These are phyloP conservation scores for Panaeolus cyanescens DNA, from an alignment of 768 basidiomycete genomes.

Conservation along the genomic window DNA sequence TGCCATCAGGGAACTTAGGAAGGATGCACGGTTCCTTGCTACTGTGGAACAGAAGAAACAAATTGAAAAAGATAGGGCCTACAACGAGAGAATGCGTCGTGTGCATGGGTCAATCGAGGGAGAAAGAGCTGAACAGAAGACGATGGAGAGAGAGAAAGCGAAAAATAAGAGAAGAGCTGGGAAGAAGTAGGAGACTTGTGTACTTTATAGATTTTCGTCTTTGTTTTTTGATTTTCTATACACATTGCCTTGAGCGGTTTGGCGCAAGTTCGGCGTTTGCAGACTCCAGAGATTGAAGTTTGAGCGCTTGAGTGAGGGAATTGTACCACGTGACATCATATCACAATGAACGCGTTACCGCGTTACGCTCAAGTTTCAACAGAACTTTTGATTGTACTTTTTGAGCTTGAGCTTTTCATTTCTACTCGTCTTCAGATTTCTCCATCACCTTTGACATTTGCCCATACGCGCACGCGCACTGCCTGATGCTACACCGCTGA, in stretches of 20 bases:
- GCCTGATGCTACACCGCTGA: background rate
- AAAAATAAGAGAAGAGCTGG: conserved; percentile 79
- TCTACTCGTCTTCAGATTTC: too few relatives aligned
- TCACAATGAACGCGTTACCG: too few relatives aligned
- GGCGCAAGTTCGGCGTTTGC: too few relatives aligned
- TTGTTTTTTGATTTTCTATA: background rate
- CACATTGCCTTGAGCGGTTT: background rate
- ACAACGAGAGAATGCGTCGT: conserved; percentile 82
- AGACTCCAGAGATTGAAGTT: too few relatives aligned
- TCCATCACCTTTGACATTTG: too few relatives aligned
- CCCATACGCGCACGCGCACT: too few relatives aligned
- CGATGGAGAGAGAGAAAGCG: conserved; percentile 80
- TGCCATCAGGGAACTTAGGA: conserved; percentile 93
- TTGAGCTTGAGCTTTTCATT: too few relatives aligned
- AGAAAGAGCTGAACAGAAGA: conserved; percentile 95
- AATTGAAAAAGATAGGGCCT: conserved; percentile 79
- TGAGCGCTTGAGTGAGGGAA: too few relatives aligned
- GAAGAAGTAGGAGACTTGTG: conserved; percentile 49
- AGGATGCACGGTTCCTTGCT: conserved; percentile 93
- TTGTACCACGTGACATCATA: too few relatives aligned
- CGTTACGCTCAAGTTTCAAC: too few relatives aligned
- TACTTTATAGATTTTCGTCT: background rate
- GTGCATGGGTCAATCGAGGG: conserved; percentile 77
- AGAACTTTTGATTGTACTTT: too few relatives aligned
- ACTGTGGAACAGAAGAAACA: conserved; percentile 83